A percentile compares a stretch with the other conserved stretches of the same genome.
Conservation (phyloP, 352 stramenopile genomes). For the Peronospora belbahrii region DNA sequence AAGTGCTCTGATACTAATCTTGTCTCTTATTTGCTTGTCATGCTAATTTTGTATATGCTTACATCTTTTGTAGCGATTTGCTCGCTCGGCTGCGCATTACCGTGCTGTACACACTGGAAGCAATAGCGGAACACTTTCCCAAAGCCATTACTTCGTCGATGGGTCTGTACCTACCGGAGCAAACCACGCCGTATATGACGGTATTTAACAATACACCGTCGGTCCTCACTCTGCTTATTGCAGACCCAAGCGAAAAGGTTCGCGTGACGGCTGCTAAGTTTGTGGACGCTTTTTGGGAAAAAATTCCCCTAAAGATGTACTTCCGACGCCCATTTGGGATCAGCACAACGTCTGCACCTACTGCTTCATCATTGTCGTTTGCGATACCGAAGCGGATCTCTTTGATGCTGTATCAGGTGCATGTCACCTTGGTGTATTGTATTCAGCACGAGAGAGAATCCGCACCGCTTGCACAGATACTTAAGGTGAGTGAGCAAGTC, state of each 20-base stretch:
- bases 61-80: constrained; percentile 35
- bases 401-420: constrained; percentile 78
- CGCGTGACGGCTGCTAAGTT: constrained; percentile 69
- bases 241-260: constrained; percentile 69
- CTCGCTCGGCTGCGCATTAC: constrained; percentile 64
- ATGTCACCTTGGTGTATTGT: constrained; percentile 73
- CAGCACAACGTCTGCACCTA: constrained; percentile 9
- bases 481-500: constrained; percentile 46
- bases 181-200: constrained; percentile 76
- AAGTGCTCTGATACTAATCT: constrained; percentile 15
- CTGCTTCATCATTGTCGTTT: constrained; percentile 60
- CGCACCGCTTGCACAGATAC: constrained; percentile 44
- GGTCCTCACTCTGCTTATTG: constrained; percentile 67
- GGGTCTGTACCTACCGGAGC: constrained; percentile 73
- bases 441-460: constrained; percentile 74
- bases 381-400: constrained; percentile 77
- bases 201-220: constrained; percentile 70
- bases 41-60: not conserved
- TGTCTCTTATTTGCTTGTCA: not conserved
- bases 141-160: constrained; percentile 70
- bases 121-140: constrained; percentile 58
- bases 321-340: constrained; percentile 49
- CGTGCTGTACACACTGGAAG: constrained; percentile 63
- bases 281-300: constrained; percentile 75
- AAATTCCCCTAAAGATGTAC: constrained; percentile 76